Base-by-base conservation (phyloP, 148 eudicot species). In the Spergularia marina region DNA sequence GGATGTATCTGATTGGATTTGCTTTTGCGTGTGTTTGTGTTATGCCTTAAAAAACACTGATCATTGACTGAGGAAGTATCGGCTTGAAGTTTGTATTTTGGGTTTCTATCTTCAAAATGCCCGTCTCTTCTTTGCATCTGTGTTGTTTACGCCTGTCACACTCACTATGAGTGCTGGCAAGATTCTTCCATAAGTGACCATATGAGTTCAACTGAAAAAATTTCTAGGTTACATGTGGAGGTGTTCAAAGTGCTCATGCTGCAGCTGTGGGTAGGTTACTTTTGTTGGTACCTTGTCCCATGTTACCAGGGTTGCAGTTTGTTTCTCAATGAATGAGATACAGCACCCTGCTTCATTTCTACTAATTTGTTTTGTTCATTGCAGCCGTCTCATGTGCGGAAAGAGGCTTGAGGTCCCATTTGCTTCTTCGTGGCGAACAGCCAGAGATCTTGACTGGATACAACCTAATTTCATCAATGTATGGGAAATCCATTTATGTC, bases 221-320 rank as follows among this genome's bases (percentile, higher is more conserved):
- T 64, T 84, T 82, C 72, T 86, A 95, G 99, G 99, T 95, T 61
- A 95, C 99, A 61, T 95, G 99, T 87, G 97, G 99, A 86, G 99
- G 99, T 65, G 89, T 96, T 82, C 99, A 95, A 88, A 95, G 97
- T 91, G 99, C 97, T 12, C 99, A 95, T 83, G 84, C 97, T 78
- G 89, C 97, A 68, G 97, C 97, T 79, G 87, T 92, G 75, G 99
- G 99, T 95, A 85, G 79, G 91, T 85, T 49, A 52, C 53, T 53
- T 80, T 70, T 53, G 34, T 63, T 16, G 10, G 41, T 36, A 40
- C 12, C 72, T 73, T 49, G 57, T 25, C 53, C 18, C 16, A 60
- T 16, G 4, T 21, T 47, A 53, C 54, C 3, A 54, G 68, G 25
- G 21, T 76, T 74, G 65, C 55, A 13, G 1, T 63, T 51, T 36